Evolutionary conservation across 257 asterid species (phyloP).

Genomic region (Rubia yunnanensis): DNA sequence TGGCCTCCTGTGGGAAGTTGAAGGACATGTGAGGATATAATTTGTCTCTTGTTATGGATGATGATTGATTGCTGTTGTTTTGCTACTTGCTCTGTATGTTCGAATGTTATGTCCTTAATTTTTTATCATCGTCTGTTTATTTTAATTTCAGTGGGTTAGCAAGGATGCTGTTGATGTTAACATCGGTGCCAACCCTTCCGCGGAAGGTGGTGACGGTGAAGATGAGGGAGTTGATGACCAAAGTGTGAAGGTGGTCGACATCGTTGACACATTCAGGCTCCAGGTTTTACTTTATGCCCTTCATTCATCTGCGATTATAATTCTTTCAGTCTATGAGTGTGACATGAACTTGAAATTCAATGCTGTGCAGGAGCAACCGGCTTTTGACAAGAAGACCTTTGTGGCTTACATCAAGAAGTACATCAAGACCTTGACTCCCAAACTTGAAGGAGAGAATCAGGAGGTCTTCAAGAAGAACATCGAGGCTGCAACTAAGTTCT

Average conservation of each 20-base stretch:
- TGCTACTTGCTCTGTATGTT: not conserved
- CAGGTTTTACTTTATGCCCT: conserved; percentile 39
- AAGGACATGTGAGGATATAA: conserved; percentile 52
- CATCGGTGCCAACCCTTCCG: conserved; percentile 94
- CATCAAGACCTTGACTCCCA: conserved; percentile 53
- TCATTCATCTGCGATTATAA: not conserved
- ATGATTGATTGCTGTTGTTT: not conserved
- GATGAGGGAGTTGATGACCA: conserved; percentile 83
- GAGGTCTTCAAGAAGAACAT: conserved; percentile 60
- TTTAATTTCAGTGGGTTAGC: conserved; percentile 61
- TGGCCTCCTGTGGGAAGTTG: conserved; percentile 84
- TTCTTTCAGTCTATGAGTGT: not conserved
- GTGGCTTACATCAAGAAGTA: conserved; percentile 53
- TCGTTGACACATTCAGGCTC: conserved; percentile 87
- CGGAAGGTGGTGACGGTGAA: conserved; percentile 57
- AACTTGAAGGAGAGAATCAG: conserved; percentile 52
- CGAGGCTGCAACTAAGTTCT: conserved; percentile 69
- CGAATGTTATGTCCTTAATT: not conserved
- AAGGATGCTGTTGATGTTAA: conserved; percentile 60
- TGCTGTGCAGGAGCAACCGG: conserved; percentile 70
- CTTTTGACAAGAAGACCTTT: conserved; percentile 75
- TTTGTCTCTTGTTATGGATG: not conserved
- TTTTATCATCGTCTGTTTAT: not conserved
- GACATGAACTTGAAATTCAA: not conserved
- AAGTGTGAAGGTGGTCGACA: conserved; percentile 61